A percentile compares a stretch with the other conserved stretches of the same genome.
These are phyloP conservation scores for Spatholobus suberectus DNA, from an alignment of 306 rosid species.

Conservation along the genomic window DNA sequence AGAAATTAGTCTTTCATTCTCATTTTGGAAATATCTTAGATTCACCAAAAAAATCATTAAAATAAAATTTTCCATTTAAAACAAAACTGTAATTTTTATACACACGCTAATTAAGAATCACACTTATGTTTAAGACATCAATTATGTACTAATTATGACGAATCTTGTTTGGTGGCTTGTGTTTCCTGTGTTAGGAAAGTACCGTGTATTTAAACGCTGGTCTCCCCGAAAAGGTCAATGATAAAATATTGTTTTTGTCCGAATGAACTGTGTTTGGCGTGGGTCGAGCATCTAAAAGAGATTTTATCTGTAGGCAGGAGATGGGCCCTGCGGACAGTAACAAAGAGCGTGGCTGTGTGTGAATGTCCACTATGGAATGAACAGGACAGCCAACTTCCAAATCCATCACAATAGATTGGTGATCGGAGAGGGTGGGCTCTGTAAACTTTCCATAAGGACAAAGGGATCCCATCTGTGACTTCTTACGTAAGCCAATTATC, in stretches of 20 bases:
- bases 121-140: neutral
- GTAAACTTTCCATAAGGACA: conserved; percentile 38
- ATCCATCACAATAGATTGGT: neutral
- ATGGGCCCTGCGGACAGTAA: neutral
- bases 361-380: conserved; percentile 36
- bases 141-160: neutral
- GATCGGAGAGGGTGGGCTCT: neutral
- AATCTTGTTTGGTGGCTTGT: neutral
- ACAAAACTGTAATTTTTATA: too few species aligned
- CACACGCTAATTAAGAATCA: neutral
- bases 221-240: neutral
- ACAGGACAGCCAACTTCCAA: conserved; percentile 44
- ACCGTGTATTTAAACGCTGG: neutral
- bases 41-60: too few species aligned
- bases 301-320: neutral
- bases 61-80: too few species aligned
- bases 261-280: neutral
- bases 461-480: conserved; percentile 3
- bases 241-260: conserved; percentile 13
- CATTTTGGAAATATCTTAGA: too few species aligned
- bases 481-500: conserved; percentile 13
- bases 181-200: neutral
- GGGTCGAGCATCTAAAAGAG: conserved; percentile 22
- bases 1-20: too few species aligned
- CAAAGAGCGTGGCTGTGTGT: conserved; percentile 35